A percentile compares a stretch with the other conserved stretches of the same genome.
phyloP scores from a whole-genome alignment of 2,329 filamentous ascomycete genomes.

The Bimuria novae-zelandiae region DNA sequence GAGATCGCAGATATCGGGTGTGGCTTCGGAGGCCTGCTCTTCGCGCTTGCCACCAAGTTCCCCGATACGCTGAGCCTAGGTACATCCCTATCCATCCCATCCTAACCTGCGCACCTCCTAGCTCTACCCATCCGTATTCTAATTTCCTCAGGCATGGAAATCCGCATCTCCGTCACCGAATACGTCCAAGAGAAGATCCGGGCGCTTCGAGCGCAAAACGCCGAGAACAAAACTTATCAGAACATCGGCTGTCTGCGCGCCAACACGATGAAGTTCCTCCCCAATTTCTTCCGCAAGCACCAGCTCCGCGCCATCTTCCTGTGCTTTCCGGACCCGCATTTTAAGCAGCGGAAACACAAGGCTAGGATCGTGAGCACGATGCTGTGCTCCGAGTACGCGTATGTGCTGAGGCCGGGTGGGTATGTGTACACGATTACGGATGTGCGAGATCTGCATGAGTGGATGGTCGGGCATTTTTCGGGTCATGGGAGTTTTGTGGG shows the following conservation, averaged over 20 bases:
- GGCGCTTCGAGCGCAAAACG: slow-evolving; percentile 73
- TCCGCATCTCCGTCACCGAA: slow-evolving; percentile 85
- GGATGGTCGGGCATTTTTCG: slow-evolving; percentile 89
- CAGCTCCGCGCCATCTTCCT: slow-evolving; percentile 94
- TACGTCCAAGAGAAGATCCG: slow-evolving; percentile 88
- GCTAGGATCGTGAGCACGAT: slow-evolving; percentile 89
- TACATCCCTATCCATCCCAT: slow-evolving; percentile 45
- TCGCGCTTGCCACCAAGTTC: slow-evolving; percentile 80
- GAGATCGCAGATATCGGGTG: slow-evolving; percentile 97
- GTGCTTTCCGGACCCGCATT: slow-evolving; percentile 98
- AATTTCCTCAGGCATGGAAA: slow-evolving; percentile 74
- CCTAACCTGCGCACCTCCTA: not conserved
- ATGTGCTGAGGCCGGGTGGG: slow-evolving; percentile 79
- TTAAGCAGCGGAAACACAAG: slow-evolving; percentile 97
- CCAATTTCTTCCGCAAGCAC: slow-evolving; percentile 85
- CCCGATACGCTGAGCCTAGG: slow-evolving; percentile 84
- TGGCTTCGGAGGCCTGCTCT: slow-evolving; percentile 88
- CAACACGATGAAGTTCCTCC: slow-evolving; percentile 99
- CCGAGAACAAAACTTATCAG: slow-evolving; percentile 65
- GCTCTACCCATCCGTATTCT: not conserved
- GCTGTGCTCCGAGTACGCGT: slow-evolving; percentile 92
- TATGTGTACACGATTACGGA: slow-evolving; percentile 96
- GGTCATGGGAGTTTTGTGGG: slow-evolving; percentile 79
- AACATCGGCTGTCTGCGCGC: slow-evolving; percentile 88
- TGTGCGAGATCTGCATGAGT: slow-evolving; percentile 88